These are phyloP conservation scores for Moniliophthora roreri DNA, from an alignment of 1,284 basidiomycete species.

Conservation along the genomic window DNA sequence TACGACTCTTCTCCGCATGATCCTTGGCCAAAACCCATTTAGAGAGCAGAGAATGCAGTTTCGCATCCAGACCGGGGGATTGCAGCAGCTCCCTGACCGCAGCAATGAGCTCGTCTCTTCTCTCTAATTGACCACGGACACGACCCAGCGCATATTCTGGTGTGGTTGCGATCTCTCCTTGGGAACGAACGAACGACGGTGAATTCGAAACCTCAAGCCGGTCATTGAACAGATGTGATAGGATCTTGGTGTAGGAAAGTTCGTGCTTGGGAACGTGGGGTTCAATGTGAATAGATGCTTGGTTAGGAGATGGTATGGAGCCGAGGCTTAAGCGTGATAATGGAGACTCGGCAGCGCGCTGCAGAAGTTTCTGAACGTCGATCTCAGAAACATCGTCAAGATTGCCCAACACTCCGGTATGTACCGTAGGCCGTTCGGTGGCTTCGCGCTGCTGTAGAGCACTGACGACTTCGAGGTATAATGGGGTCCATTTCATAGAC, in stretches of 20 bases:
- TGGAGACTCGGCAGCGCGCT: conserved; percentile 34
- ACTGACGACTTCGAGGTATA: conserved; percentile 82
- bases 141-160: conserved; percentile 91
- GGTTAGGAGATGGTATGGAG: conserved; percentile 20
- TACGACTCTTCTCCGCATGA: conserved; percentile 55
- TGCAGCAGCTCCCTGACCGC: conserved; percentile 52
- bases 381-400: conserved; percentile 38
- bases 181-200: conserved; percentile 66
- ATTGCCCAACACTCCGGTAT: conserved; percentile 62
- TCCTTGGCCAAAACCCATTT: conserved; percentile 60
- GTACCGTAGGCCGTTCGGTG: conserved; percentile 50
- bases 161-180: conserved; percentile 76
- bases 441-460: conserved; percentile 67
- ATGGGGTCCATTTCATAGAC: conserved; percentile 85
- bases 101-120: conserved; percentile 52
- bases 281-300: conserved; percentile 23
- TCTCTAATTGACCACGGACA: conserved; percentile 67
- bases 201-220: conserved; percentile 87
- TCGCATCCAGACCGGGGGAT: conserved; percentile 36
- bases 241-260: conserved; percentile 87
- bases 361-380: conserved; percentile 51
- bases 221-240: conserved; percentile 81
- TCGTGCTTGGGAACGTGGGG: conserved; percentile 87
- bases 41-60: conserved; percentile 59
- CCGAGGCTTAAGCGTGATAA: conserved; percentile 50